Evolutionary conservation across 345 rosid genomes (phyloP), one percentile per base, ranked within the genome.

Genomic region (Cardamine chenopodiifolia): DNA sequence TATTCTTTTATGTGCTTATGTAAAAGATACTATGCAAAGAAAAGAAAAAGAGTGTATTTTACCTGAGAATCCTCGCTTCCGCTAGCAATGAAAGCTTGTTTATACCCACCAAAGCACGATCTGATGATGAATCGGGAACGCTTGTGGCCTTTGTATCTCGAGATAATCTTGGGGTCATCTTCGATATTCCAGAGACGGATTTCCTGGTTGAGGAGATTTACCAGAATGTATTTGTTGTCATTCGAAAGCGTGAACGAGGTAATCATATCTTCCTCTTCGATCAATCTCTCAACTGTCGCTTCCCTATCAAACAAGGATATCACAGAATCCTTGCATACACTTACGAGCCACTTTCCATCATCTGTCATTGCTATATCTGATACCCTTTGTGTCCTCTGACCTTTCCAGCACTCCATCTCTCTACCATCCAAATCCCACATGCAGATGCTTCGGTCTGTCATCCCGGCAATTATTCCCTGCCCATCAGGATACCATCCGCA

Each of bases 1-100:
- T 26, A 17, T 50, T 68, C 31, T 22, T 10, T 39, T 0, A 29
- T 39, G 62, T 26, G 26, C 31, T 49, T 10, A 19, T 52, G n/a
- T 14, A 29, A 60, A 60, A 26, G 18, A 48, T 34, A 47, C 18
- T 59, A 50, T 22, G 15, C 13, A 4, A 25, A 37, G 55, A 18
- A 44, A 34, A 53, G 11, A 34, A 15, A 32, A 25, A 44, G 13
- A 34, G 15, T 2, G 29, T 52, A 18, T 7, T 17, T 35, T 81
- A 89, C 95, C 95, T 75, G 90, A 25, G 95, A 89, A 54, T 89
- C 92, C 80, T 89, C 95, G 58, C 95, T 89, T 39, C 92, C 95
- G 59, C 90, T 83, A 35, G 90, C 95, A 26, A 89, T 77, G 74
- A 89, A 87, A 54, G 82, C 74, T 78, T 86, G 84, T 45, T 80